Evolutionary conservation across 1,284 basidiomycete genomes (phyloP).

Genomic region (Bondarzewia mesenterica): DNA sequence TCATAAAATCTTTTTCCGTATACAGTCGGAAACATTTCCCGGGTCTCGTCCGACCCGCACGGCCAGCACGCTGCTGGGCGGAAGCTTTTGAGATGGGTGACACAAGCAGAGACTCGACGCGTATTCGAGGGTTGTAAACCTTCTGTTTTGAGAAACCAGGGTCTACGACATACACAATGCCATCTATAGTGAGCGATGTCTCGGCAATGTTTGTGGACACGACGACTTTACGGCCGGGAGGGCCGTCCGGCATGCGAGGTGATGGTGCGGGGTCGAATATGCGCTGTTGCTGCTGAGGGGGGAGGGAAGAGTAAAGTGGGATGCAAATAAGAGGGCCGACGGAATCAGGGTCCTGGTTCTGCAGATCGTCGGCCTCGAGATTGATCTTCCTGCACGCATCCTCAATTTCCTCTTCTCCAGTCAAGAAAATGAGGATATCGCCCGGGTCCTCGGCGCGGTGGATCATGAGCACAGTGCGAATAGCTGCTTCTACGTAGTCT

Average conservation of each 20-base stretch:
- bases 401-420: slow-evolving; percentile 98
- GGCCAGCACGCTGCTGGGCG: slow-evolving; percentile 93
- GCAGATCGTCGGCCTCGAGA: slow-evolving; percentile 77
- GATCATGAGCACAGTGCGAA: slow-evolving; percentile 95
- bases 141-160: slow-evolving; percentile 98
- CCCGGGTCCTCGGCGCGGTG: slow-evolving; percentile 94
- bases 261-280: slow-evolving; percentile 88
- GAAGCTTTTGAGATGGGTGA: slow-evolving; percentile 95
- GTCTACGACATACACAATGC: slow-evolving; percentile 98
- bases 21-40: slow-evolving; percentile 98
- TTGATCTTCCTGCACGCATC: slow-evolving; percentile 94
- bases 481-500: slow-evolving; percentile 96
- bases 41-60: slow-evolving; percentile 91
- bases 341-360: slow-evolving; percentile 60
- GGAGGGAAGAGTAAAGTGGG: slow-evolving; percentile 90
- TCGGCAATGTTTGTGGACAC: slow-evolving; percentile 98
- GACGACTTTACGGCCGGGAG: slow-evolving; percentile 90
- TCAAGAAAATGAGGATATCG: slow-evolving; percentile 92
- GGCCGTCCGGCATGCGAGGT: slow-evolving; percentile 54
- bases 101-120: slow-evolving; percentile 91
- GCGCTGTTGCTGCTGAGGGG: slow-evolving; percentile 87
- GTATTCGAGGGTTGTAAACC: slow-evolving; percentile 93
- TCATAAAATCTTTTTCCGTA: slow-evolving; percentile 97
- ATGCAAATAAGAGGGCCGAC: slow-evolving; percentile 86
- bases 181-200: slow-evolving; percentile 96